These are phyloP conservation scores for Amphicarpaea edgeworthii DNA, from an alignment of 306 rosid species.

Conservation along the genomic window DNA sequence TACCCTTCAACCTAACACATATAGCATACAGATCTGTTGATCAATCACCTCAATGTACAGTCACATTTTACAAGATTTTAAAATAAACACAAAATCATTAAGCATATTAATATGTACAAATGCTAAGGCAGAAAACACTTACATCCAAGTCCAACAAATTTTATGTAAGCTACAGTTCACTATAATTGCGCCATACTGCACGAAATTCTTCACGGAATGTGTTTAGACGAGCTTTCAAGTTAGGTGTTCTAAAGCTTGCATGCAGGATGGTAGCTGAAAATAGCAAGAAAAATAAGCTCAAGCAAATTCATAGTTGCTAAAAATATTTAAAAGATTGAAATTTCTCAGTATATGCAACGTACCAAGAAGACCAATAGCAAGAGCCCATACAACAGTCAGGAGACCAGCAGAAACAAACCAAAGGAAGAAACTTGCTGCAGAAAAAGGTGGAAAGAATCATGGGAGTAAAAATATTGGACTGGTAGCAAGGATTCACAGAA, in stretches of 20 bases:
- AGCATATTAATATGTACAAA: constrained; percentile 21
- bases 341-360: constrained; percentile 40
- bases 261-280: constrained; percentile 82
- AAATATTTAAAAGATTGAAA: constrained; percentile 1
- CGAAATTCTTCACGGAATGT: constrained; percentile 99
- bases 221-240: constrained; percentile 96
- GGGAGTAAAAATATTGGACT: neutral
- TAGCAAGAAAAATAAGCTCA: constrained; percentile 41
- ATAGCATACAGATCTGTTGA: constrained; percentile 21
- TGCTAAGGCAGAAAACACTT: constrained; percentile 51
- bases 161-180: constrained; percentile 76
- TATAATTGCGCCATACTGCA: constrained; percentile 99
- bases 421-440: constrained; percentile 75
- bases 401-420: constrained; percentile 95
- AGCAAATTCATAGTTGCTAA: constrained; percentile 13
- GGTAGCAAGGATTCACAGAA: constrained; percentile 10
- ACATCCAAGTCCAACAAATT: constrained; percentile 49
- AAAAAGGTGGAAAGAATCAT: constrained; percentile 22
- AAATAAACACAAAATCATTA: constrained; percentile 9
- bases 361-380: constrained; percentile 91
- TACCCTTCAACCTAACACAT: constrained; percentile 21
- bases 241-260: constrained; percentile 98
- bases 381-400: constrained; percentile 79
- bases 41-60: constrained; percentile 29
- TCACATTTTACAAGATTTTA: neutral